Conservation (phyloP, 805 yeast species). For the Tetrapisispora phaffii region DNA sequence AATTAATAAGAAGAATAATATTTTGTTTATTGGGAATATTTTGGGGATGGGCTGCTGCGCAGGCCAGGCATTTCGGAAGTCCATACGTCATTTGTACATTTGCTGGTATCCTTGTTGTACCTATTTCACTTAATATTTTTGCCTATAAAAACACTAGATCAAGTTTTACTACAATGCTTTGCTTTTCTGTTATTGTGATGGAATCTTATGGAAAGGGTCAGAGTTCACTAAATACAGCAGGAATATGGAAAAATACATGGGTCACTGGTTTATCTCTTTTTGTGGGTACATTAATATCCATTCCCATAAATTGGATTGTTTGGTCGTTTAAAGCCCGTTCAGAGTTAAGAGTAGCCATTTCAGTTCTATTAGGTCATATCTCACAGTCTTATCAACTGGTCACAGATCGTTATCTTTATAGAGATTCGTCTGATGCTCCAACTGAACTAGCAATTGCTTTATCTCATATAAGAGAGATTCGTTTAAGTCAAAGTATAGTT, state of each 20-base stretch:
- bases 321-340: constrained; percentile 41
- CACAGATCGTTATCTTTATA: constrained; percentile 39
- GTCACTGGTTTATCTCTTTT: constrained; percentile 31
- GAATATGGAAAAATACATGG: constrained; percentile 34
- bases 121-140: constrained; percentile 29
- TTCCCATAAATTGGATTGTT: constrained; percentile 35
- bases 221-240: constrained; percentile 10
- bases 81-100: constrained; percentile 35
- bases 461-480: constrained; percentile 39
- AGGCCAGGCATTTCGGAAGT: constrained; percentile 31
- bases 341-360: constrained; percentile 33
- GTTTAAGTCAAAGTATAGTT: constrained; percentile 36
- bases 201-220: constrained; percentile 21
- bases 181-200: constrained; percentile 34
- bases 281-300: constrained; percentile 32
- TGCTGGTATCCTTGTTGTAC: constrained; percentile 29
- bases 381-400: constrained; percentile 40
- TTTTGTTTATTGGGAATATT: constrained; percentile 35
- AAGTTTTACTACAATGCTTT: constrained; percentile 32
- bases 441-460: constrained; percentile 36
- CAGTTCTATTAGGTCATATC: constrained; percentile 34
- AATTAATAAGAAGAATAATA: constrained; percentile 25
- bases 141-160: constrained; percentile 35
- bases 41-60: constrained; percentile 40
- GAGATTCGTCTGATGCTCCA: constrained; percentile 39